Percentiles rank a stretch among this genome's conserved stretches.
Conservation (phyloP, 2,329 filamentous ascomycete species). For the Neonectria coccinea region DNA sequence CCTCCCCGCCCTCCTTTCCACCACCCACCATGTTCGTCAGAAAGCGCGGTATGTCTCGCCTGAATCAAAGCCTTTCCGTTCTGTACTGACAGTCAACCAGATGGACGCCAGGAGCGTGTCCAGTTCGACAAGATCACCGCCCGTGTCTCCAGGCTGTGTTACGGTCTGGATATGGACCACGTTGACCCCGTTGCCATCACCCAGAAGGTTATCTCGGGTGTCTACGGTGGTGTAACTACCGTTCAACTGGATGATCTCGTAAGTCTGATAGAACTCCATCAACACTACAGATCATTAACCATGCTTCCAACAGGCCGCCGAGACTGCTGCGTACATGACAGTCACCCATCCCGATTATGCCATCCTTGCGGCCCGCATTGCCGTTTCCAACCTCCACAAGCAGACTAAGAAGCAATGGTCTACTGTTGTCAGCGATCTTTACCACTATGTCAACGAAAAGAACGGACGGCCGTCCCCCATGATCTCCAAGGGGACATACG, state of each 20-base stretch:
- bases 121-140: slow-evolving; percentile 99
- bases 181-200: slow-evolving; percentile 98
- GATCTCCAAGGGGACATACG: slow-evolving; percentile 92
- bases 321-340: slow-evolving; percentile 99
- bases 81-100: slow-evolving; percentile 61
- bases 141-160: slow-evolving; percentile 96
- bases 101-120: slow-evolving; percentile 99
- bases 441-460: slow-evolving; percentile 96
- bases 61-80: slow-evolving; percentile 6
- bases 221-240: slow-evolving; percentile 98
- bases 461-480: slow-evolving; percentile 87
- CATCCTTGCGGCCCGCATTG: slow-evolving; percentile 97
- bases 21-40: slow-evolving; percentile 70
- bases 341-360: slow-evolving; percentile 99
- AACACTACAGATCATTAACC: slow-evolving; percentile 21
- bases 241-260: slow-evolving; percentile 97
- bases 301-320: slow-evolving; percentile 77
- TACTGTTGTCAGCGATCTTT: slow-evolving; percentile 91
- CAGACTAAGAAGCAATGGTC: slow-evolving; percentile 99
- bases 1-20: slow-evolving; percentile 39
- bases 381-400: slow-evolving; percentile 99
- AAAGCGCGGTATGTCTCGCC: slow-evolving; percentile 67
- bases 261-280: slow-evolving; percentile 55
- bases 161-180: slow-evolving; percentile 93
- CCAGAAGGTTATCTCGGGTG: slow-evolving; percentile 98